Percentiles rank a stretch among this genome's conserved stretches.
Conservation (phyloP, 371 early-diverging fungal genomes). For the Caulochytrium protostelioides region DNA sequence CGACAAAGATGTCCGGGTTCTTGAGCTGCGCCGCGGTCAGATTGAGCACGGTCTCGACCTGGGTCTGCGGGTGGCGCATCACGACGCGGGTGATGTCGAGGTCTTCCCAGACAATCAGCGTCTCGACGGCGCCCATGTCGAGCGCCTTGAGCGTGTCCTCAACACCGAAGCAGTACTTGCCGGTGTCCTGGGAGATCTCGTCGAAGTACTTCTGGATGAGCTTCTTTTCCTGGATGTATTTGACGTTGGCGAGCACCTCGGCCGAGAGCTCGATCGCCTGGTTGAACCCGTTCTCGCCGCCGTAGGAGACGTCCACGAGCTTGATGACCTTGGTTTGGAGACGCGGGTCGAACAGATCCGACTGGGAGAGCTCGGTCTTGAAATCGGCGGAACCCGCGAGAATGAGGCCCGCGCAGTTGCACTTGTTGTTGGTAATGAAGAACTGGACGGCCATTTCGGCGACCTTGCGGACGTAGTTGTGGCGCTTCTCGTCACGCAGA, state of each 20-base stretch:
- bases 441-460: slow-evolving; percentile 86
- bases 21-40: slow-evolving; percentile 67
- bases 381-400: slow-evolving; percentile 98
- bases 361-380: slow-evolving; percentile 85
- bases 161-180: slow-evolving; percentile 91
- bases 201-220: slow-evolving; percentile 91
- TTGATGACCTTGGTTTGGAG: slow-evolving; percentile 76
- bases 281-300: slow-evolving; percentile 98
- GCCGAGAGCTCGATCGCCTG: slow-evolving; percentile 93
- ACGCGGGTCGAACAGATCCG: slow-evolving; percentile 86
- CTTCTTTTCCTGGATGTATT: slow-evolving; percentile 97
- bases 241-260: slow-evolving; percentile 87
- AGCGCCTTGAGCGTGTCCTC: slow-evolving; percentile 93
- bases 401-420: slow-evolving; percentile 83
- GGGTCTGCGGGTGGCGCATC: slow-evolving; percentile 48
- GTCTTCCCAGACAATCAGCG: slow-evolving; percentile 93
- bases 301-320: slow-evolving; percentile 95
- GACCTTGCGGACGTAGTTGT: slow-evolving; percentile 97
- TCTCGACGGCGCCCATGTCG: slow-evolving; percentile 92
- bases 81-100: slow-evolving; percentile 53
- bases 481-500: slow-evolving; percentile 95
- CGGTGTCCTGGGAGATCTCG: slow-evolving; percentile 89
- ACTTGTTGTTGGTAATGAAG: slow-evolving; percentile 78
- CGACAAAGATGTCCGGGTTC: slow-evolving; percentile 38
- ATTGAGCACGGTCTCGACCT: slow-evolving; percentile 41